Evolutionary conservation across 2,329 filamentous ascomycete genomes (phyloP).

Genomic region (Talaromyces atroroseus): DNA sequence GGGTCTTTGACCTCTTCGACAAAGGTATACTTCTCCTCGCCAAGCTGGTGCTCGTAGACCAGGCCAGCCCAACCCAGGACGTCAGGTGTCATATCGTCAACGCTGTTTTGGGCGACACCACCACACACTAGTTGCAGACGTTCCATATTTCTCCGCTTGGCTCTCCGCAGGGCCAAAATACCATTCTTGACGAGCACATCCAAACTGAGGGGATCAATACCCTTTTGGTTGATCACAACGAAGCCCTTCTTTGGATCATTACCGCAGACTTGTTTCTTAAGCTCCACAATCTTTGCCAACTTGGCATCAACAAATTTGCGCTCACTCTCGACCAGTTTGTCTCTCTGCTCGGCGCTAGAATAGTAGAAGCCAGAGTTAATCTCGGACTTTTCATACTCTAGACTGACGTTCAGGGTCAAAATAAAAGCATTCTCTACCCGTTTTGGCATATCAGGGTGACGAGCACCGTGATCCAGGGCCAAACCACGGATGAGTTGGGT

Average conservation of each 20-base stretch:
- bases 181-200: constrained; percentile 98
- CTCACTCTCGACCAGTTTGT: constrained; percentile 97
- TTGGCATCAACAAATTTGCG: constrained; percentile 93
- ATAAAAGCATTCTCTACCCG: constrained; percentile 92
- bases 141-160: constrained; percentile 99
- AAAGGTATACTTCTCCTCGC: constrained; percentile 99
- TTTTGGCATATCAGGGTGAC: constrained; percentile 98
- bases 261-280: constrained; percentile 97
- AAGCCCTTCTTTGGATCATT: constrained; percentile 91
- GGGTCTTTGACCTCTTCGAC: constrained; percentile 98
- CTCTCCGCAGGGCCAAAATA: constrained; percentile 86
- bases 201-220: constrained; percentile 91
- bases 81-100: constrained; percentile 83
- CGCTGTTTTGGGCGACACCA: constrained; percentile 87
- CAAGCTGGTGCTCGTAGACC: constrained; percentile 94
- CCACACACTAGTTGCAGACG: constrained; percentile 91
- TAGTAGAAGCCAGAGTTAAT: constrained; percentile 99
- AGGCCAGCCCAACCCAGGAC: constrained; percentile 91
- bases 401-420: constrained; percentile 87
- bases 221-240: constrained; percentile 98
- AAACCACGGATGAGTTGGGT: constrained; percentile 92
- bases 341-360: constrained; percentile 90
- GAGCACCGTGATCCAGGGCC: constrained; percentile 87
- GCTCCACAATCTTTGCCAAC: constrained; percentile 91
- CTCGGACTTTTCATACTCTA: constrained; percentile 98